phyloP scores from a whole-genome alignment of 768 basidiomycete species.

The Leucocoprinus leucothites region DNA sequence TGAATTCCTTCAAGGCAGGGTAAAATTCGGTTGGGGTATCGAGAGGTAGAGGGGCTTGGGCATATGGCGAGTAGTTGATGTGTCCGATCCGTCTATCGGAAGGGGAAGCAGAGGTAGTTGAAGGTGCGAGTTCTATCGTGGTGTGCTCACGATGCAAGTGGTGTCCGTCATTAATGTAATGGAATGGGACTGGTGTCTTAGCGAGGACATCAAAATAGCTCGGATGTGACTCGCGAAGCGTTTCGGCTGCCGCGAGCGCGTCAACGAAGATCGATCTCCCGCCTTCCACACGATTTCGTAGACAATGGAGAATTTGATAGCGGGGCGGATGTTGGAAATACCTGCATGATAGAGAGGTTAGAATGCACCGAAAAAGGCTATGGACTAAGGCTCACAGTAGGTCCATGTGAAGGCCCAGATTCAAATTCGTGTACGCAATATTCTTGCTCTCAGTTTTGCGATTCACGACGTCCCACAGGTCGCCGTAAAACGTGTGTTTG shows the following conservation, averaged over 20 bases:
- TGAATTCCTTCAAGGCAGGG: conserved; percentile 59
- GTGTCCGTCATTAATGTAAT: conserved; percentile 90
- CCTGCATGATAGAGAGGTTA: conserved; percentile 32
- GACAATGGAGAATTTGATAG: conserved; percentile 89
- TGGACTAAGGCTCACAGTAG: conserved; percentile 58
- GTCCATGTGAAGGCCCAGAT: conserved; percentile 91
- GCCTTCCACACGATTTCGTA: conserved; percentile 80
- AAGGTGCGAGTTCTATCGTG: conserved; percentile 61
- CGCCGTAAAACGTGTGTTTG: conserved; percentile 86
- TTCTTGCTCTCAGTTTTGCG: conserved; percentile 65
- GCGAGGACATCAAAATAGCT: conserved; percentile 57
- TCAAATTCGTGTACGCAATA: conserved; percentile 91
- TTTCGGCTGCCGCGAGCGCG: conserved; percentile 58
- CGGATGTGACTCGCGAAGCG: conserved; percentile 45
- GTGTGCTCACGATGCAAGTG: conserved; percentile 72
- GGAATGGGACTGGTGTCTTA: conserved; percentile 71
- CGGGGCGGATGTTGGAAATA: conserved; percentile 91
- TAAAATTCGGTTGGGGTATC: conserved; percentile 57
- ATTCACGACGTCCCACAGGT: conserved; percentile 84
- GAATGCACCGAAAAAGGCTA: neutral
- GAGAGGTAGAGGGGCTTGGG: conserved; percentile 77
- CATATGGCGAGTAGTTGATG: conserved; percentile 93
- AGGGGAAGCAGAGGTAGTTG: conserved; percentile 14
- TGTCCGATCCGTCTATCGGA: conserved; percentile 40
- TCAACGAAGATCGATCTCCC: conserved; percentile 90